Base-by-base conservation (phyloP, 805 yeast species). In the Aciculoconidium aculeatum region DNA sequence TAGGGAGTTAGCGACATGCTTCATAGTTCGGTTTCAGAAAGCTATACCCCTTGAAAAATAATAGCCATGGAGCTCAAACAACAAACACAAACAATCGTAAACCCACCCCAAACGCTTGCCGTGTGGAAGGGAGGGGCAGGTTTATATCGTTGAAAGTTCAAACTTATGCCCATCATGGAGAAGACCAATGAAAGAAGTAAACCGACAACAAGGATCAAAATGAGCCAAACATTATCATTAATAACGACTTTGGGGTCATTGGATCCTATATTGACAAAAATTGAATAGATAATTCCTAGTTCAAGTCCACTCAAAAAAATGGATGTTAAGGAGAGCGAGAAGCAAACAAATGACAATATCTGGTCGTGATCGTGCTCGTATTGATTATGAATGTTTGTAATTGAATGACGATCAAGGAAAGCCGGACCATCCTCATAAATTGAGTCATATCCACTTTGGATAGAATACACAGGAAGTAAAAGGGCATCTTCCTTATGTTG, bases 231-330 rank as follows among this genome's bases (percentile, higher is more conserved):
- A 34, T 62, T 64, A 31, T 60, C 51, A 19, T 40, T 25, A 9
- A 58, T 26, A 14, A 40, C 34, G 28, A 61, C 51, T 28, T 44
- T 44, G 7, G 54, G 36, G 17, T 43, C 44, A 13, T 18, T 21
- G n/a, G 40, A 39, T 11, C 48, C 44, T 14, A 49, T 37, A 17
- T 47, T 42, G 11, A 44, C 23, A 25, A 45, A 37, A 11, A 63
- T 45, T 11, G 59, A 50, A 36, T 53, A 58, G 7, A 62, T 47
- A 18, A 63, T 59, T 5, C 69, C 70, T 15, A 61, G 41, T 32
- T 58, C 63, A 11, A 63, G 50, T 6, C 67, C 65, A 5, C 63
- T 50, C 14, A 62, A 51, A 38, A 63, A 61, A 4, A 56, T 39
- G 16, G 63, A 48, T n/a, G 55, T 43, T 23, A 58, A 45, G 31